A percentile compares a stretch with the other conserved stretches of the same genome.
phyloP scores from a whole-genome alignment of 805 yeast species.

The Wickerhamiella cacticola region DNA sequence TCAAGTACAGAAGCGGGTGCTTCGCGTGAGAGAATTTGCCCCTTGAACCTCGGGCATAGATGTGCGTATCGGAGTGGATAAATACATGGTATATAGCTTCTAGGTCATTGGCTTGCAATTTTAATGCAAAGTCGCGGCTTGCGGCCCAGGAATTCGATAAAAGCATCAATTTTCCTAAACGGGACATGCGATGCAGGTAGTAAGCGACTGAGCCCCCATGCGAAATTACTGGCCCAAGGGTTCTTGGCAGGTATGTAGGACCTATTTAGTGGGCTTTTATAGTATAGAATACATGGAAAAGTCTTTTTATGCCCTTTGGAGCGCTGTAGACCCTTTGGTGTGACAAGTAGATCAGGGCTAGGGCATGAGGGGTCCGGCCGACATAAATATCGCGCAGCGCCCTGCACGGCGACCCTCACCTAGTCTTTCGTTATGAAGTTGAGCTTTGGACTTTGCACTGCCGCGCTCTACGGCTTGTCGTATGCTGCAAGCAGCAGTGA shows the following conservation, averaged over 20 bases:
- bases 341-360: slow-evolving; percentile 9
- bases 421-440: slow-evolving; percentile 21
- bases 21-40: no score
- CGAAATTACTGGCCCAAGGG: no score
- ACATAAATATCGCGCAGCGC: background rate
- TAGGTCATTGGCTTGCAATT: no score
- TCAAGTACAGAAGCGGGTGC: background rate
- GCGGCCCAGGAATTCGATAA: background rate
- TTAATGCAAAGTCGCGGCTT: no score
- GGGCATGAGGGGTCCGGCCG: background rate
- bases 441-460: slow-evolving; percentile 17
- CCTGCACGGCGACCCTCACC: background rate
- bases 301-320: no score
- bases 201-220: background rate
- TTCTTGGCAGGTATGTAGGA: no score
- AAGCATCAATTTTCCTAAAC: slow-evolving; percentile 8
- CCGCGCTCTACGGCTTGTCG: slow-evolving; percentile 16
- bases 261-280: no score
- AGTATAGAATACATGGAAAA: no score
- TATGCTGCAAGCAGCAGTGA: slow-evolving; percentile 24
- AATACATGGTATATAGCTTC: no score
- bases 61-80: no score
- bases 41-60: no score
- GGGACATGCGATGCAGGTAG: slow-evolving; percentile 7
- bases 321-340: no score